Conservation (phyloP, 768 basidiomycete species). For the Cystobasidiopsis lactophilus region DNA sequence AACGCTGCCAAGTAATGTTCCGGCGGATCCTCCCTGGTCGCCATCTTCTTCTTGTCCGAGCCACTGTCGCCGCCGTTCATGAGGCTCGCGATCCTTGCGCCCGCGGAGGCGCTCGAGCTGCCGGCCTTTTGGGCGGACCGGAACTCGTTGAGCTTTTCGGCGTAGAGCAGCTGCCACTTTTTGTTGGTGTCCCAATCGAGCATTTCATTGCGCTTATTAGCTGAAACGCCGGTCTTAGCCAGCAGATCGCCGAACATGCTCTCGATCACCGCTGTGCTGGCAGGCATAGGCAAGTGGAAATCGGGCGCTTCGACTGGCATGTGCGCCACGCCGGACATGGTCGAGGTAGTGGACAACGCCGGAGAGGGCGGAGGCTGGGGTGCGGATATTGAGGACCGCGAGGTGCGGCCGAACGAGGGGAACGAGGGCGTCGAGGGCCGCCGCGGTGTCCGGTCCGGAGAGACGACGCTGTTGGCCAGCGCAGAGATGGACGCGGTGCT, state of each 20-base stretch:
- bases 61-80: background rate
- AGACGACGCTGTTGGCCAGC: too few species aligned
- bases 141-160: conserved; percentile 59
- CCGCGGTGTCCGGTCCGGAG: too few species aligned
- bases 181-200: conserved; percentile 47
- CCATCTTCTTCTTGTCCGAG: background rate
- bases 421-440: too few species aligned
- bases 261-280: conserved; percentile 54
- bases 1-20: conserved; percentile 88
- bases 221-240: conserved; percentile 32
- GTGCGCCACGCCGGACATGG: too few species aligned
- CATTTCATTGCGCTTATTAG: conserved; percentile 25
- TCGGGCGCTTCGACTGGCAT: too few species aligned
- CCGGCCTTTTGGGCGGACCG: conserved; percentile 42
- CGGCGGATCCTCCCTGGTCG: conserved; percentile 40
- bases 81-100: background rate
- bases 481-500: too few species aligned
- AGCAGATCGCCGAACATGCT: conserved; percentile 55
- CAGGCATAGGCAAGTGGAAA: conserved; percentile 57
- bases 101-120: conserved; percentile 25
- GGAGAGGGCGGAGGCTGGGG: background rate
- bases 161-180: conserved; percentile 80
- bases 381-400: background rate
- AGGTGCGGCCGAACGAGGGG: too few species aligned
- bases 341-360: conserved; percentile 4